Percentiles rank a stretch among this genome's conserved stretches.
phyloP scores from a whole-genome alignment of 176 grass and related monocot genomes.

The Phoenix roebelenii region DNA sequence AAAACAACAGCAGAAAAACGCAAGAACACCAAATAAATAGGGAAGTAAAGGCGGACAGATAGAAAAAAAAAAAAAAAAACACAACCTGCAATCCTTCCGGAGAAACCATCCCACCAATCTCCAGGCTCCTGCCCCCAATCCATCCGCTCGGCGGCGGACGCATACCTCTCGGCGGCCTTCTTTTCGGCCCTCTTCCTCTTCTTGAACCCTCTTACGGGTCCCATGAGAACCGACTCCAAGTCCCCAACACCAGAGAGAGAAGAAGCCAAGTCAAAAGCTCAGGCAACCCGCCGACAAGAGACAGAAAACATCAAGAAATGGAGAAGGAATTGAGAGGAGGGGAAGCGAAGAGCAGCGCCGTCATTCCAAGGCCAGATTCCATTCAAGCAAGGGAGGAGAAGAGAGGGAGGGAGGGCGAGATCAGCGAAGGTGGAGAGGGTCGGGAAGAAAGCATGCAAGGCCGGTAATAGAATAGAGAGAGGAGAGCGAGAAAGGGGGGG shows the following conservation, averaged over 20 bases:
- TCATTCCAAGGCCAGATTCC: too few species aligned
- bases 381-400: too few species aligned
- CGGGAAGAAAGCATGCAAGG: too few species aligned
- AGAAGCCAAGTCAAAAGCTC: background rate
- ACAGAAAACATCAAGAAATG: too few species aligned
- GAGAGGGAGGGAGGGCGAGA: background rate
- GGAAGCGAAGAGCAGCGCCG: too few species aligned
- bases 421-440: background rate
- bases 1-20: too few species aligned
- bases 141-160: background rate
- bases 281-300: background rate
- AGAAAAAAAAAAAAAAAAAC: background rate
- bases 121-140: conserved; percentile 1
- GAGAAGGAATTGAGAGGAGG: too few species aligned
- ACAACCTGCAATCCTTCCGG: conserved; percentile 5
- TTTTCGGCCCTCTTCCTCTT: conserved; percentile 14
- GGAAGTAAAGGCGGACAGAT: too few species aligned
- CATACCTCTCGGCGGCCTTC: background rate
- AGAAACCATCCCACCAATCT: conserved; percentile 12
- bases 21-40: too few species aligned
- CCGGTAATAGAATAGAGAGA: background rate
- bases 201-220: conserved; percentile 12
- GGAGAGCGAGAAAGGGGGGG: background rate
- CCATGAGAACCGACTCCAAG: background rate
- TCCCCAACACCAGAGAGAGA: background rate